Evolutionary conservation across 139 green algal genomes (phyloP).

Genomic region (Tetradesmus lagerheimii): DNA sequence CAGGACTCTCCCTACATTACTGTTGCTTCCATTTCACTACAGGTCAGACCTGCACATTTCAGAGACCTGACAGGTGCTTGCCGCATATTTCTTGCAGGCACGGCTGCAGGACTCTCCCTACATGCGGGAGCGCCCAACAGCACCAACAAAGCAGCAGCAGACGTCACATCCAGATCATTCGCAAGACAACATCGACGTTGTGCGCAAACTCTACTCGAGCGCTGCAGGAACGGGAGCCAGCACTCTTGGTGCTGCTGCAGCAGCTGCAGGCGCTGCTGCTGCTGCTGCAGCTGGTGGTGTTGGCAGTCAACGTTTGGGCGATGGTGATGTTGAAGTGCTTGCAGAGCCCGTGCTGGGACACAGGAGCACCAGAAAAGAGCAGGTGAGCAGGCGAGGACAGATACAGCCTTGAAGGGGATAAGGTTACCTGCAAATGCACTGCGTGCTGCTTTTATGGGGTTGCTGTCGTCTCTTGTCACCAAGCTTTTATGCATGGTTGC

Average conservation of each 20-base stretch:
- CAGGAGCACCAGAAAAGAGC: neutral
- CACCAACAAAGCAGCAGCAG: neutral
- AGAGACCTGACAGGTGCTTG: too few species aligned
- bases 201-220: neutral
- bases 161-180: too few species aligned
- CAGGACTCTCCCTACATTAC: too few species aligned
- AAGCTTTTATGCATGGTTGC: too few species aligned
- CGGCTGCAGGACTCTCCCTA: neutral
- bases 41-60: too few species aligned
- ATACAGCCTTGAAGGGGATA: too few species aligned
- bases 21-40: too few species aligned
- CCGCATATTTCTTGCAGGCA: neutral
- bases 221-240: too few species aligned
- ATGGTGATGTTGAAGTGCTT: neutral
- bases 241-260: neutral
- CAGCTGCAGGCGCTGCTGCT: neutral
- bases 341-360: neutral
- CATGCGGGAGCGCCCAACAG: neutral
- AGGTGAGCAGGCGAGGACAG: neutral
- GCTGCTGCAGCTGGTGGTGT: neutral
- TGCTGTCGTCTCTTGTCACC: too few species aligned
- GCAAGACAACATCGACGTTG: neutral
- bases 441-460: too few species aligned
- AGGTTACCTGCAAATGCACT: too few species aligned
- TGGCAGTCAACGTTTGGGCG: neutral